Evolutionary conservation across 768 basidiomycete species (phyloP).

Genomic region (Xanthoconium purpureum): DNA sequence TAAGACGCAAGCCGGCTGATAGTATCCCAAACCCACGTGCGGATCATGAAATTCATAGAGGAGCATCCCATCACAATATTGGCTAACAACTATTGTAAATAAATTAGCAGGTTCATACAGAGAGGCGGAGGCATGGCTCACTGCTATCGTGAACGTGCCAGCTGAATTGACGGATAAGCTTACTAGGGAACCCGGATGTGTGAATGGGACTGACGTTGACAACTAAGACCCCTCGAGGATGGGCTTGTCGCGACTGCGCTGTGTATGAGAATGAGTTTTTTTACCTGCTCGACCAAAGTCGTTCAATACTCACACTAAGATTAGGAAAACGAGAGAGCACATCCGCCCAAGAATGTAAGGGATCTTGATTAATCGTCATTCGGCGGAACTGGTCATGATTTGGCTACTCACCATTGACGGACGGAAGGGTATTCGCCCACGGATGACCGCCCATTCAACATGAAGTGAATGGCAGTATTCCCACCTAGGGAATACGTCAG

Average conservation of each 20-base stretch:
- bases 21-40: constrained; percentile 17
- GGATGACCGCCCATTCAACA: constrained; percentile 19
- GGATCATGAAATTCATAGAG: constrained; percentile 23
- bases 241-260: constrained; percentile 1
- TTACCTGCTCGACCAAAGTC: neutral
- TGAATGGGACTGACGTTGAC: constrained; percentile 14
- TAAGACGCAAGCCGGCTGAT: neutral
- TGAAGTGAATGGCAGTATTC: constrained; percentile 12
- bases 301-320: constrained; percentile 7
- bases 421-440: constrained; percentile 14
- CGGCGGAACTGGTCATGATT: no score
- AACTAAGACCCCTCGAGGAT: neutral
- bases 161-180: constrained; percentile 9
- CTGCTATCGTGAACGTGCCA: neutral
- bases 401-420: constrained; percentile 17
- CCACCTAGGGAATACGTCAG: constrained; percentile 14
- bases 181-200: neutral
- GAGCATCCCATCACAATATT: constrained; percentile 16
- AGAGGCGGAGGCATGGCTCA: neutral
- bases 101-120: neutral
- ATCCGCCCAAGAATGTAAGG: constrained; percentile 23
- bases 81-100: neutral
- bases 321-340: constrained; percentile 5
- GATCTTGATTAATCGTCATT: constrained; percentile 5
- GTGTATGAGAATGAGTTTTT: neutral